Conservation (phyloP, 2,329 filamentous ascomycete species). For the Chalaropsis ovoidea region DNA sequence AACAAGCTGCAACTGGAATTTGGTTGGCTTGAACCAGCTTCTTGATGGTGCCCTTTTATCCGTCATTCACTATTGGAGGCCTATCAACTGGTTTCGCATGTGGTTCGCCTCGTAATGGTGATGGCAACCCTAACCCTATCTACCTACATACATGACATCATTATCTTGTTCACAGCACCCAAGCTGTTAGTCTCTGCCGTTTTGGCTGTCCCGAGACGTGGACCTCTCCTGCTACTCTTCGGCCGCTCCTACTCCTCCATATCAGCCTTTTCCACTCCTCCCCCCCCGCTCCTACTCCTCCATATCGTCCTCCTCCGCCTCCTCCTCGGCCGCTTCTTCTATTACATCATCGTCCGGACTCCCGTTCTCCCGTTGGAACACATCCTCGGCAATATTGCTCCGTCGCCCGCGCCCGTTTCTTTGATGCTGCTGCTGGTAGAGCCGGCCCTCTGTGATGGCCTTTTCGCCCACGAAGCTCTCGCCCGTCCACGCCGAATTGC, state of each 20-base stretch:
- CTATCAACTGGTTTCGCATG: not conserved
- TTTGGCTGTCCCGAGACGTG: too few species aligned
- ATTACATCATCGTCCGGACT: constrained; percentile 29
- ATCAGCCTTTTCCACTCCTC: not conserved
- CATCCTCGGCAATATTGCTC: constrained; percentile 32
- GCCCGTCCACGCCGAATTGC: constrained; percentile 42
- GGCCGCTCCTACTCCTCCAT: too few species aligned
- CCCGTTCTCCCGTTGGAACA: constrained; percentile 30
- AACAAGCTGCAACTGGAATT: too few species aligned
- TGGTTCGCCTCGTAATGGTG: not conserved
- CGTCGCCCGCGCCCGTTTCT: constrained; percentile 34
- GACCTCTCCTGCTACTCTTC: too few species aligned
- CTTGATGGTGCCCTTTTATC: not conserved
- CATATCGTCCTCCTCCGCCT: constrained; percentile 26
- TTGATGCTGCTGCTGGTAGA: constrained; percentile 35
- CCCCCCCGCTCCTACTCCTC: not conserved
- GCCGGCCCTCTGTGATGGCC: constrained; percentile 45
- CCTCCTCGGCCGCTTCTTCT: constrained; percentile 28
- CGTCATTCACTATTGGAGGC: not conserved
- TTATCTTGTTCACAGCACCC: too few species aligned
- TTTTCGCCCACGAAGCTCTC: constrained; percentile 46
- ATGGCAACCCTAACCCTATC: not conserved
- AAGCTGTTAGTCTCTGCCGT: too few species aligned
- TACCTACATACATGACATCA: not conserved
- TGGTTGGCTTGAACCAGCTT: too few species aligned